Evolutionary conservation across 805 yeast genomes (phyloP).

Genomic region (Schizosaccharomyces japonicus): DNA sequence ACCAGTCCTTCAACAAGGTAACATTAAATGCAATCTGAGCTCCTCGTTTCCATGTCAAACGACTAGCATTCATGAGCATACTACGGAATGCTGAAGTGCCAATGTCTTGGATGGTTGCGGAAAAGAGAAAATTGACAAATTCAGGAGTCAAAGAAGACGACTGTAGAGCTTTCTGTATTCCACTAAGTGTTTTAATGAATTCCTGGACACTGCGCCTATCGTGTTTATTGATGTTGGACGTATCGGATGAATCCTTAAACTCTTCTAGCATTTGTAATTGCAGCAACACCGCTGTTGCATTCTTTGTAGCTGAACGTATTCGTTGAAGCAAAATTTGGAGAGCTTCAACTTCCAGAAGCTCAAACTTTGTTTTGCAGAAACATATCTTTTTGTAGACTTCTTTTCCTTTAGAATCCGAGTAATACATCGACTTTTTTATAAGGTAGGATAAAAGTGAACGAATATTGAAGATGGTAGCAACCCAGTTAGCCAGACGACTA

Average conservation of each 20-base stretch:
- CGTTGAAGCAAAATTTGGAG: background rate
- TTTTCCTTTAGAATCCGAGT: background rate
- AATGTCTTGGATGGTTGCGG: background rate
- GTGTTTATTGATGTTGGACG: background rate
- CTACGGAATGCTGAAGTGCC: background rate
- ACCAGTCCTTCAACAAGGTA: background rate
- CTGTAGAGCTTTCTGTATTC: background rate
- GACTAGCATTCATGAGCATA: background rate
- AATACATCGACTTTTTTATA: background rate
- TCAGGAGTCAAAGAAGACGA: background rate
- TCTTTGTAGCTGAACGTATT: background rate
- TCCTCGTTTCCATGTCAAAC: background rate
- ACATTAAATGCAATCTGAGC: background rate
- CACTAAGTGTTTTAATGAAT: background rate
- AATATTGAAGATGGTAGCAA: background rate
- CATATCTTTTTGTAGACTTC: background rate
- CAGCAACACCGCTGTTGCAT: no score
- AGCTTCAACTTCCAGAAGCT: background rate
- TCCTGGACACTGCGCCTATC: background rate
- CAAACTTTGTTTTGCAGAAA: background rate
- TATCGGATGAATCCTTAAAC: no score
- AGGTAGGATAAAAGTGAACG: background rate
- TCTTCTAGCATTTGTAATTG: no score
- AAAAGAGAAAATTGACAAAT: background rate
- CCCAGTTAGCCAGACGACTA: background rate